Percentiles rank a stretch among this genome's conserved stretches.
phyloP scores from a whole-genome alignment of 805 yeast genomes.

The Yarrowia phangngaensis region DNA sequence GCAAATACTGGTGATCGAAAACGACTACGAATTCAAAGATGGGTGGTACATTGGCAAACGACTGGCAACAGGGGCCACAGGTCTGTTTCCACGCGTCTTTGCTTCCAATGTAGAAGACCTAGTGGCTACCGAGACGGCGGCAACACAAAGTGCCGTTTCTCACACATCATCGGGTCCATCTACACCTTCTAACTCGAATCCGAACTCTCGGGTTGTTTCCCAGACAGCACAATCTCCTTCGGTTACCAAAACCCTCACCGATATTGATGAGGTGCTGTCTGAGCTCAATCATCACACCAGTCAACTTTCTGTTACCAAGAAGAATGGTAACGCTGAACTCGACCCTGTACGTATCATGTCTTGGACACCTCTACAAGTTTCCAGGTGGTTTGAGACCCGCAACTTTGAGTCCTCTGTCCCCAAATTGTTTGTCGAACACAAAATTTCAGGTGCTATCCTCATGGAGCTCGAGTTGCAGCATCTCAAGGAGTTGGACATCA shows the following conservation, averaged over 20 bases:
- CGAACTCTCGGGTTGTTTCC: neutral
- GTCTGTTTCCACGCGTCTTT: slow-evolving; percentile 86
- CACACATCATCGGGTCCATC: slow-evolving; percentile 1
- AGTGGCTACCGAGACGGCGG: slow-evolving; percentile 33
- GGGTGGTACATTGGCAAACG: slow-evolving; percentile 93
- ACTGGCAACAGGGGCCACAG: slow-evolving; percentile 65
- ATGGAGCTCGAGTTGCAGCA: slow-evolving; percentile 80
- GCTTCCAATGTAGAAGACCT: slow-evolving; percentile 49
- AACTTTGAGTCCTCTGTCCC: slow-evolving; percentile 77
- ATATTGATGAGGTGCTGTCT: slow-evolving; percentile 43
- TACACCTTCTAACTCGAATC: slow-evolving; percentile 25
- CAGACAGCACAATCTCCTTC: slow-evolving; percentile 26
- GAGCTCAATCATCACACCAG: slow-evolving; percentile 33
- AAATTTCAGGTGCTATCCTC: slow-evolving; percentile 81
- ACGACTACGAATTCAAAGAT: slow-evolving; percentile 88
- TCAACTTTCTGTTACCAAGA: slow-evolving; percentile 29
- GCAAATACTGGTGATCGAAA: slow-evolving; percentile 80
- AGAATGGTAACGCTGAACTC: neutral
- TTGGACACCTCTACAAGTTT: slow-evolving; percentile 89
- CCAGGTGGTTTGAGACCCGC: slow-evolving; percentile 63
- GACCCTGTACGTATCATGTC: slow-evolving; percentile 11
- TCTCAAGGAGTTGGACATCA: slow-evolving; percentile 85
- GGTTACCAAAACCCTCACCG: slow-evolving; percentile 37
- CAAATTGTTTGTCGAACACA: slow-evolving; percentile 77
- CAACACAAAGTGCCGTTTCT: slow-evolving; percentile 1